phyloP scores from a whole-genome alignment of 768 basidiomycete genomes.

The Lentinus brumalis region DNA sequence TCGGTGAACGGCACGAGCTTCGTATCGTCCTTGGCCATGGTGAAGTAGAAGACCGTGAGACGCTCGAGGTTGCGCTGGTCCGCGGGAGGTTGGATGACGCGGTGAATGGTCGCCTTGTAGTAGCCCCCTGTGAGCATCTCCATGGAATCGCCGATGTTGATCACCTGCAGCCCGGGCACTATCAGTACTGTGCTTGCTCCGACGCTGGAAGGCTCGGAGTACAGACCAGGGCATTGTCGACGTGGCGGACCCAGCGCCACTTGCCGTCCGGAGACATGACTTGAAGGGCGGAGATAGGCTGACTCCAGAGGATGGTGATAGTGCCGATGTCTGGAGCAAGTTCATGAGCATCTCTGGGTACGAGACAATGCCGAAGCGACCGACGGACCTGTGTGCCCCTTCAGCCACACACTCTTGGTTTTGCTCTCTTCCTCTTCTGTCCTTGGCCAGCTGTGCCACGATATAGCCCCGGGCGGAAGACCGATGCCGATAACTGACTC shows the following conservation, averaged over 20 bases:
- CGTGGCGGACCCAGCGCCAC: conserved; percentile 38
- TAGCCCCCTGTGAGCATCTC: conserved; percentile 40
- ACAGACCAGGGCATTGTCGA: conserved; percentile 35
- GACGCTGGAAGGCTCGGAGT: background rate
- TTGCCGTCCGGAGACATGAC: conserved; percentile 34
- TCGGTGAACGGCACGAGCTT: conserved; percentile 31
- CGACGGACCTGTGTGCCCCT: conserved; percentile 37
- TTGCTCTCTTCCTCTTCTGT: conserved; percentile 34
- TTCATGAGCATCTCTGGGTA: background rate
- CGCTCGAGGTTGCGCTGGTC: conserved; percentile 37
- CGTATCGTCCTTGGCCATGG: conserved; percentile 33
- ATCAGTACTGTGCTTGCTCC: too few species aligned
- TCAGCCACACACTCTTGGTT: conserved; percentile 37
- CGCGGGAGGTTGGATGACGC: conserved; percentile 38
- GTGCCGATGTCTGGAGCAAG: conserved; percentile 16
- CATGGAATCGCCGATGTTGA: conserved; percentile 39
- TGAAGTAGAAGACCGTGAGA: conserved; percentile 42
- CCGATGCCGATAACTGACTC: background rate
- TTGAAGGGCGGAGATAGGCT: conserved; percentile 38
- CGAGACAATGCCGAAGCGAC: background rate
- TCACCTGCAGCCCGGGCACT: conserved; percentile 34
- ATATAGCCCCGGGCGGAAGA: background rate
- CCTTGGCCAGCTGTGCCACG: conserved; percentile 30
- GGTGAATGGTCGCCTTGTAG: conserved; percentile 41
- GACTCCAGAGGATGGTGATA: conserved; percentile 39